These are phyloP conservation scores for Agarophyton chilense DNA, from an alignment of 23 red algal genomes.

Conservation along the genomic window DNA sequence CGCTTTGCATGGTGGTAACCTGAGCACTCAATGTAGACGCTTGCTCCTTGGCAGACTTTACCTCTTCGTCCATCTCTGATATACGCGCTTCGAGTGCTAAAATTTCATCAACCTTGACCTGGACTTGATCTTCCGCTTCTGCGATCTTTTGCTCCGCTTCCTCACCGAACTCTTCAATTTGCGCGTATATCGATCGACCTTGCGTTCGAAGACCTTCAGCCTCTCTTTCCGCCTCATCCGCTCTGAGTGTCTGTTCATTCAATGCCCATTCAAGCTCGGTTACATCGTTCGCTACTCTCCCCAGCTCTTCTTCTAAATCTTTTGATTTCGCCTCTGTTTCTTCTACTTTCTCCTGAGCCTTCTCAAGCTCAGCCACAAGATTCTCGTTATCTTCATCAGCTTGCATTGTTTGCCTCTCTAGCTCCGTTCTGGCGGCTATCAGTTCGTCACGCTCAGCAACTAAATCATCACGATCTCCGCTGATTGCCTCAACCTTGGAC, in stretches of 20 bases:
- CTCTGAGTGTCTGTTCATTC: conserved; percentile 60
- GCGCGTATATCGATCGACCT: conserved; percentile 50
- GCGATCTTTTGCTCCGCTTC: conserved; percentile 41
- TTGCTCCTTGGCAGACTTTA: conserved; percentile 23
- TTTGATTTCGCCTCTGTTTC: conserved; percentile 27
- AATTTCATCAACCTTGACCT: conserved; percentile 54
- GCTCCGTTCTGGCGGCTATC: conserved; percentile 10
- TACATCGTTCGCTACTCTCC: conserved; percentile 7
- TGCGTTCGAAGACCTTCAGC: conserved; percentile 39
- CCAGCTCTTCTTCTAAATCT: conserved; percentile 52
- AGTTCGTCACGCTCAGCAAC: conserved; percentile 27
- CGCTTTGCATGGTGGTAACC: conserved; percentile 9
- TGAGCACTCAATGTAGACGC: not conserved
- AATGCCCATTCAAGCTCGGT: conserved; percentile 57
- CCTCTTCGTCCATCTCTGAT: conserved; percentile 7
- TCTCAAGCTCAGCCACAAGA: conserved; percentile 33
- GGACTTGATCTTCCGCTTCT: conserved; percentile 46
- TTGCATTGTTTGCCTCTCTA: conserved; percentile 26
- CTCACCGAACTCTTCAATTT: conserved; percentile 68
- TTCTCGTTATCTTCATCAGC: conserved; percentile 43
- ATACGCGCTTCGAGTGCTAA: conserved; percentile 41
- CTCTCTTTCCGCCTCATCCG: conserved; percentile 58
- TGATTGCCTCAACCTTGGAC: not conserved
- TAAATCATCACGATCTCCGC: conserved; percentile 14
- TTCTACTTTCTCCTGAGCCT: not conserved